phyloP scores from a whole-genome alignment of 2,329 filamentous ascomycete species.

The Paecilomyces fulvus region DNA sequence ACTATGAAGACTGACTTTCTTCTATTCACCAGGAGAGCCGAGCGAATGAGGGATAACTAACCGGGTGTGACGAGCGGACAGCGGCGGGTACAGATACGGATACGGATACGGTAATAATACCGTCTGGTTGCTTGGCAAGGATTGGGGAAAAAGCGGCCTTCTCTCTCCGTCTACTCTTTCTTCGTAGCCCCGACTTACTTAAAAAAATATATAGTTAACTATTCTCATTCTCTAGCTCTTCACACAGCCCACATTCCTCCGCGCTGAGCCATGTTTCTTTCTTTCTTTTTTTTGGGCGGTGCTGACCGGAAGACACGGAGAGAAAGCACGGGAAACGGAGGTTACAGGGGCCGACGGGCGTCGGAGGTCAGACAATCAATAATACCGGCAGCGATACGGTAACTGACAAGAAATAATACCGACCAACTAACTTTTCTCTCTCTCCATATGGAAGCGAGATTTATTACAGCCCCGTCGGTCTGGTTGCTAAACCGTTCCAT shows the following conservation, averaged over 20 bases:
- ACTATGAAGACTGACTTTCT: constrained; percentile 1
- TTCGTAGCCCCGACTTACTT: too few relatives aligned
- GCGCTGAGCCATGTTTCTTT: not conserved
- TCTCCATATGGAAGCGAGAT: not conserved
- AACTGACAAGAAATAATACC: not conserved
- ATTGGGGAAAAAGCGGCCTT: too few relatives aligned
- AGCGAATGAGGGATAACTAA: not conserved
- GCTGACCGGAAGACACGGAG: not conserved
- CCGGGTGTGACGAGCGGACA: not conserved
- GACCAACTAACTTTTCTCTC: not conserved
- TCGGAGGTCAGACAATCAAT: not conserved
- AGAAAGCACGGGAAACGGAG: not conserved
- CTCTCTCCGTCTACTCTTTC: not conserved
- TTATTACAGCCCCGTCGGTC: not conserved
- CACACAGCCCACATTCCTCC: not conserved
- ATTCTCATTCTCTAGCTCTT: not conserved
- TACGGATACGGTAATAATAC: not conserved
- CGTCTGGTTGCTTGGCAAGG: not conserved
- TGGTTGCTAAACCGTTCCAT: not conserved
- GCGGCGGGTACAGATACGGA: not conserved
- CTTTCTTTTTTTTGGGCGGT: not conserved
- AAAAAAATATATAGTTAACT: not conserved
- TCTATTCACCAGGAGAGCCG: constrained; percentile 1
- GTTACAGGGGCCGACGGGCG: not conserved
- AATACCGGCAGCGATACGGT: not conserved